These are phyloP conservation scores for Vitis amurensis DNA, from an alignment of 164 flowering plant species.

Conservation along the genomic window DNA sequence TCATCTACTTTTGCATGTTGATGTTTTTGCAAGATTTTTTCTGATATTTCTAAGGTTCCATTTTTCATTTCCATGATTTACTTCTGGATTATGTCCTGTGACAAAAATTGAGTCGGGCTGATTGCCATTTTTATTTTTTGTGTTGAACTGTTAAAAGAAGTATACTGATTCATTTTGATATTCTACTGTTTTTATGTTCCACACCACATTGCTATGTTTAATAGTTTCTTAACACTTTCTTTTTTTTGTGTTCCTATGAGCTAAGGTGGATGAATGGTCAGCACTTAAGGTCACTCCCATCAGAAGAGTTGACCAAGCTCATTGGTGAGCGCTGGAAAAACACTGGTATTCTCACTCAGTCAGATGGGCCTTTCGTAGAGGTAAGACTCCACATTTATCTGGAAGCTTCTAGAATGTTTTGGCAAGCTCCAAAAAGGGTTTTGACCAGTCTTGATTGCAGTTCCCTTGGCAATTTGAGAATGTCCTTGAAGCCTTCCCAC, in stretches of 20 bases:
- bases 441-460: no score
- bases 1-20: neutral
- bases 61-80: neutral
- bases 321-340: constrained; percentile 83
- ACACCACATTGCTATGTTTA: neutral
- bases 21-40: neutral
- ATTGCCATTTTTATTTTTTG: neutral
- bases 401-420: no score
- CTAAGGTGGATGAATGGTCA: constrained; percentile 99
- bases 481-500: no score
- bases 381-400: constrained; percentile 31
- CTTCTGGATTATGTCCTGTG: neutral
- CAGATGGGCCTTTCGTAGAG: constrained; percentile 71
- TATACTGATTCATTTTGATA: neutral
- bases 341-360: constrained; percentile 60
- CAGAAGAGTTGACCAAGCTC: constrained; percentile 56
- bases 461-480: no score
- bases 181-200: neutral
- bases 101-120: no score
- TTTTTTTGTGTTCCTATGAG: neutral
- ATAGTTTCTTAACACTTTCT: neutral
- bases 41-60: neutral
- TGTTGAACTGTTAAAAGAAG: neutral
- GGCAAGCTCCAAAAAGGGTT: no score
- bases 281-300: constrained; percentile 72